Evolutionary conservation across 1,139 yeast species (phyloP), one percentile per base, ranked within the genome.

Genomic region (Candida anutae): DNA sequence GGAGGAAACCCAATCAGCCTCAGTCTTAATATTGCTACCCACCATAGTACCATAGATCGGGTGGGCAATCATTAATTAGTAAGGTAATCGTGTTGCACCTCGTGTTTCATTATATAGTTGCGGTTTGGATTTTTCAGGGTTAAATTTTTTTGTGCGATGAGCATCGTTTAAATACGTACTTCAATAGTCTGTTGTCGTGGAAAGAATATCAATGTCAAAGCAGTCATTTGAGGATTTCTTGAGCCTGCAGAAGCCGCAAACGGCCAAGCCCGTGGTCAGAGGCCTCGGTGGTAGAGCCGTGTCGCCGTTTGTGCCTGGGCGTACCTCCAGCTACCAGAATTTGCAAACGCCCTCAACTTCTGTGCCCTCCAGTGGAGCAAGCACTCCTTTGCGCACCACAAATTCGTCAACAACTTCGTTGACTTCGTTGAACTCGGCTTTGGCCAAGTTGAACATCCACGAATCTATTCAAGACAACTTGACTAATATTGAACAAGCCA

Each of bases 381-480:
- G 51, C 21, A 60, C 68, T 5, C 67, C 69, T 18, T 49, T 61
- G 6, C 55, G 56, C n/a, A 46, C 45, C 28, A 51, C 58, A 10
- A 54, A 53, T 25, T 58, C 65, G 3, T 75, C 84, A 3, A 66
- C 85, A 14, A 70, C 88, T 8, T 83, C 95, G 5, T 62, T 83
- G 39, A 56, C 82, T 6, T 79, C 90, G 6, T 61, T 87, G 35
- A 74, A 73, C 35, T 69, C 82, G 23, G 82, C 90, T 6, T 62
- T 85, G 47, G 68, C 69, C 35, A 82, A 80, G 42, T 58, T 87
- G 38, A 58, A 60, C 27, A 46, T 63, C 20, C 70, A 68, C 21
- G 50, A 74, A 26, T 95, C 95, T 13, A 64, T 87, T 36, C 69
- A 79, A 27, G 77, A 71, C 20, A 54, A 68, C 35, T 60, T 88